Evolutionary conservation across 345 rosid genomes (phyloP).

Genomic region (Aurinia saxatilis): DNA sequence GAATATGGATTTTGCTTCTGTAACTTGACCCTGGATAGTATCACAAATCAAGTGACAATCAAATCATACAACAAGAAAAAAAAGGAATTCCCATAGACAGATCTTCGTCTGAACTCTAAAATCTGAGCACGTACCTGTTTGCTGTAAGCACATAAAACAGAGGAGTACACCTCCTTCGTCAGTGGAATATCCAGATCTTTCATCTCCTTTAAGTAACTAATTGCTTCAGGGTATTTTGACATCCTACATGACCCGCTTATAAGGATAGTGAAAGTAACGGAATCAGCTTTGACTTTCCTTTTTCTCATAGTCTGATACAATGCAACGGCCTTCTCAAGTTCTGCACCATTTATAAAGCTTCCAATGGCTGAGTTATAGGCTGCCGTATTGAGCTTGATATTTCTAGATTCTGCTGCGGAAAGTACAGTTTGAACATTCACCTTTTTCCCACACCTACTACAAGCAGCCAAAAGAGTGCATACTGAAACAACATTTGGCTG

Average conservation of each 20-base stretch:
- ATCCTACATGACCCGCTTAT: constrained; percentile 71
- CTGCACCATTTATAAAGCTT: constrained; percentile 79
- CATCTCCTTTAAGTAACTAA: constrained; percentile 65
- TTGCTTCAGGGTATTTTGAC: constrained; percentile 67
- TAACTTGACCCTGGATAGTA: constrained; percentile 48
- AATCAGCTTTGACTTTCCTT: constrained; percentile 56
- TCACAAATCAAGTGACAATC: background rate
- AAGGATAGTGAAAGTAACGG: constrained; percentile 73
- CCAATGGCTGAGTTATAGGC: constrained; percentile 90
- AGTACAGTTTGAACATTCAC: constrained; percentile 75
- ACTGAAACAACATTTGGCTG: constrained; percentile 72
- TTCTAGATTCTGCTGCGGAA: constrained; percentile 69
- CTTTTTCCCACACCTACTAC: constrained; percentile 64
- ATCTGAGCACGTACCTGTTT: constrained; percentile 54
- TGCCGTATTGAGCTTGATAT: constrained; percentile 63
- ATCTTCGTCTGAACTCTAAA: constrained; percentile 7
- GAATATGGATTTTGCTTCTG: constrained; percentile 78
- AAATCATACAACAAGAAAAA: background rate
- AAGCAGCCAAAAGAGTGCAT: constrained; percentile 80
- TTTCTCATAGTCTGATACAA: constrained; percentile 66
- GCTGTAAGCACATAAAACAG: constrained; percentile 64
- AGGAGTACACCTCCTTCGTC: constrained; percentile 78
- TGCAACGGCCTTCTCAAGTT: constrained; percentile 58
- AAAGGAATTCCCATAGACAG: background rate
- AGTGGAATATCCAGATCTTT: constrained; percentile 43